phyloP scores from a whole-genome alignment of 805 yeast genomes.

The Kluyveromyces aestuarii region DNA sequence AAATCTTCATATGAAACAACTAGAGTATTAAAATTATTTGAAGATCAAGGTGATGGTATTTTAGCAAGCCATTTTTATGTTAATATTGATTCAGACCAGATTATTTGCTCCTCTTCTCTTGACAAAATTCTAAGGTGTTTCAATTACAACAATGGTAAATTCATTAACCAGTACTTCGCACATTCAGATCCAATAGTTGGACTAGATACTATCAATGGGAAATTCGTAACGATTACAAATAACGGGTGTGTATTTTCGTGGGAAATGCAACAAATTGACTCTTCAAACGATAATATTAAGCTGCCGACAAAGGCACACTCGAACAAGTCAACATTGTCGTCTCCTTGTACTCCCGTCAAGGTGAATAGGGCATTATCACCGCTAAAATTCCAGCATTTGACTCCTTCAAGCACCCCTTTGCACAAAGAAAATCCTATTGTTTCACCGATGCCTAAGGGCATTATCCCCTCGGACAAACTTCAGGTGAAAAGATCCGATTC shows the following conservation, averaged over 20 bases:
- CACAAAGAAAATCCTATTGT: neutral
- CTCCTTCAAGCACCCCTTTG: neutral
- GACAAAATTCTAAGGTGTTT: conserved; percentile 52
- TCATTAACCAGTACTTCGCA: conserved; percentile 48
- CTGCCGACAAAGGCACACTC: neutral
- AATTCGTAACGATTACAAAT: conserved; percentile 36
- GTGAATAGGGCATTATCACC: neutral
- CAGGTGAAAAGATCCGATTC: neutral
- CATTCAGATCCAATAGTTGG: conserved; percentile 46
- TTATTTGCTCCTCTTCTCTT: conserved; percentile 36
- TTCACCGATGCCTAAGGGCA: neutral
- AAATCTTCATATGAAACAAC: conserved; percentile 28
- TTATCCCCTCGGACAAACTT: neutral
- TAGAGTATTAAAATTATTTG: conserved; percentile 34
- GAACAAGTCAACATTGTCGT: neutral
- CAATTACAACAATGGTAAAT: conserved; percentile 37
- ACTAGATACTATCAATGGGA: conserved; percentile 22
- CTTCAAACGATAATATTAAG: neutral
- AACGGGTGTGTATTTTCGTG: conserved; percentile 51
- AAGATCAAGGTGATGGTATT: conserved; percentile 34
- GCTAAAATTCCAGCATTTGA: neutral
- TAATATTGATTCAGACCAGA: conserved; percentile 17
- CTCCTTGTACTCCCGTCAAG: neutral
- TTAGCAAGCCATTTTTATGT: conserved; percentile 38
- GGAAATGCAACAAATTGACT: conserved; percentile 14